Evolutionary conservation across 2,329 filamentous ascomycete species (phyloP).

Genomic region (Harringtonia lauricola): DNA sequence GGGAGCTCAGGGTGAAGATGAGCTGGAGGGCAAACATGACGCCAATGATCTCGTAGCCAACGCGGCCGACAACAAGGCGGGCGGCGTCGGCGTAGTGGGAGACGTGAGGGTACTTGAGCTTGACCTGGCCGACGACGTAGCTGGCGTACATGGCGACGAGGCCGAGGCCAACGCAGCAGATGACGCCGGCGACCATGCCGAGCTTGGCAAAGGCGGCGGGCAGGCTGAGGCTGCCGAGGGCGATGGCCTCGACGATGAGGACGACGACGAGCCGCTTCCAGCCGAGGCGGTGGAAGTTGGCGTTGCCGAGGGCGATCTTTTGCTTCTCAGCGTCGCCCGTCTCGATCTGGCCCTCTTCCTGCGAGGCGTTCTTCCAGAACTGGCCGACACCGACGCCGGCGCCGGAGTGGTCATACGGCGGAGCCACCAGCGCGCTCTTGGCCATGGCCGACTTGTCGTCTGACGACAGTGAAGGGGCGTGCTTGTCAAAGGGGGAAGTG

Average conservation of each 20-base stretch:
- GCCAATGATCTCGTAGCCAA: constrained; percentile 52
- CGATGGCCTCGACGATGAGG: constrained; percentile 45
- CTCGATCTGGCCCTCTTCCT: no score
- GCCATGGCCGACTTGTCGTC: neutral
- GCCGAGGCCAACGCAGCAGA: constrained; percentile 16
- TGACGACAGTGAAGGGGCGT: neutral
- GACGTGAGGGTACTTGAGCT: constrained; percentile 42
- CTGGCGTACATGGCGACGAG: constrained; percentile 28
- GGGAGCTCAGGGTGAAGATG: constrained; percentile 60
- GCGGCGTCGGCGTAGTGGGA: constrained; percentile 60
- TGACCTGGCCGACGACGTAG: constrained; percentile 31
- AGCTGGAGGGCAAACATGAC: constrained; percentile 52
- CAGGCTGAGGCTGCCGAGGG: constrained; percentile 39
- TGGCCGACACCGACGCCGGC: neutral
- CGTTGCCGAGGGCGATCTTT: constrained; percentile 22
- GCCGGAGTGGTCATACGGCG: neutral
- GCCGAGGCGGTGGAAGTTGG: constrained; percentile 40
- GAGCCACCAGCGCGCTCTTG: neutral
- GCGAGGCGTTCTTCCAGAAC: no score
- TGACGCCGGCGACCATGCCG: constrained; percentile 33
- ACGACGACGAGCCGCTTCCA: constrained; percentile 46
- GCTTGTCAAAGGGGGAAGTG: neutral
- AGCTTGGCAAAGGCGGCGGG: constrained; percentile 40
- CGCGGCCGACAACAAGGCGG: constrained; percentile 45
- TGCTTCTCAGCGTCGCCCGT: constrained; percentile 6